These are phyloP conservation scores for Pichia terricola DNA, from an alignment of 1,139 yeast genomes.

Conservation along the genomic window DNA sequence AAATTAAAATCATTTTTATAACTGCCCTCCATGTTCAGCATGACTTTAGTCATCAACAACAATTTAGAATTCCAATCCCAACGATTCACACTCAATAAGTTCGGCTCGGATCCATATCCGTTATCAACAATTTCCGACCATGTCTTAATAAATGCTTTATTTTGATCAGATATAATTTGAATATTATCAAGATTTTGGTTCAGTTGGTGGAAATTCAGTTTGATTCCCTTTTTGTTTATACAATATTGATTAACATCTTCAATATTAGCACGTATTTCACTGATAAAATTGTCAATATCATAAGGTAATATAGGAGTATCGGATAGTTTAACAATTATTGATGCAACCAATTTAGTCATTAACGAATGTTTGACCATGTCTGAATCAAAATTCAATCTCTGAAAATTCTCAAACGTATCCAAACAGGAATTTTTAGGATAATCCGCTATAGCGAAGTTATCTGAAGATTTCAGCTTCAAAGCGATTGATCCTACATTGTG, in stretches of 20 bases:
- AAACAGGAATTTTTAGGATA: slow-evolving; percentile 53
- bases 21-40: slow-evolving; percentile 39
- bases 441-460: slow-evolving; percentile 19
- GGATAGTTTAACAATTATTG: slow-evolving; percentile 43
- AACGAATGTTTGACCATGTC: slow-evolving; percentile 48
- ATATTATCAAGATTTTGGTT: slow-evolving; percentile 27
- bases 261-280: slow-evolving; percentile 34
- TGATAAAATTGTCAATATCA: slow-evolving; percentile 42
- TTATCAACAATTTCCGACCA: slow-evolving; percentile 41
- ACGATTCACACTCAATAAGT: slow-evolving; percentile 58
- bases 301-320: slow-evolving; percentile 76
- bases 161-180: slow-evolving; percentile 32
- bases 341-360: slow-evolving; percentile 48
- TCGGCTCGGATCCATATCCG: slow-evolving; percentile 52
- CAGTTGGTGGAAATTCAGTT: slow-evolving; percentile 26
- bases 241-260: slow-evolving; percentile 42
- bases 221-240: slow-evolving; percentile 14
- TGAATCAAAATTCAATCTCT: slow-evolving; percentile 39
- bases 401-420: slow-evolving; percentile 56
- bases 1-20: slow-evolving; percentile 56
- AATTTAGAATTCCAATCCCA: slow-evolving; percentile 74
- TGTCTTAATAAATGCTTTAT: slow-evolving; percentile 37
- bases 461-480: slow-evolving; percentile 32
- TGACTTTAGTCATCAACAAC: slow-evolving; percentile 44
- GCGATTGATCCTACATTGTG: slow-evolving; percentile 66